phyloP scores from a whole-genome alignment of 768 basidiomycete genomes.

The Russula foetens region DNA sequence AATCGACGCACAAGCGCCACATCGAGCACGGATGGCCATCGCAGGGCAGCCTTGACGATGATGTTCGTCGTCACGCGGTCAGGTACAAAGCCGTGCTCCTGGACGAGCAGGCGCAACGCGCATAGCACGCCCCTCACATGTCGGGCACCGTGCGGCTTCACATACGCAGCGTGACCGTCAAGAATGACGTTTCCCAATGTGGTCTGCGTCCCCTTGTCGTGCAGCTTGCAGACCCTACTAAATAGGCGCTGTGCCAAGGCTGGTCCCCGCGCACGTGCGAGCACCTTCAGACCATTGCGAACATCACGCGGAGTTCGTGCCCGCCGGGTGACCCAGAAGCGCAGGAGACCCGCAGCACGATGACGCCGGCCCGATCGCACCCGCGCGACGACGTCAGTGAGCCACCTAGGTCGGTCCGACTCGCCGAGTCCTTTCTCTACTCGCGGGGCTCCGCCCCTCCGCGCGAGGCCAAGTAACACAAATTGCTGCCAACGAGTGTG shows the following conservation, averaged over 20 bases:
- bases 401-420: neutral
- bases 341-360: slow-evolving; percentile 19
- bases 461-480: slow-evolving; percentile 20
- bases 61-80: slow-evolving; percentile 70
- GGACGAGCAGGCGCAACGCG: slow-evolving; percentile 36
- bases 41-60: slow-evolving; percentile 50
- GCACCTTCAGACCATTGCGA: slow-evolving; percentile 2
- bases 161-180: slow-evolving; percentile 32
- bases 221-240: slow-evolving; percentile 23
- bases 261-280: slow-evolving; percentile 8
- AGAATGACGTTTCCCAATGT: slow-evolving; percentile 51
- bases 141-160: slow-evolving; percentile 33
- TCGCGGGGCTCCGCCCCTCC: neutral
- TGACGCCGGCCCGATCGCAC: slow-evolving; percentile 27
- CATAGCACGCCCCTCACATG: slow-evolving; percentile 36
- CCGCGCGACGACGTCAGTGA: neutral
- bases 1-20: slow-evolving; percentile 38
- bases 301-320: neutral
- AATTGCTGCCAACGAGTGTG: slow-evolving; percentile 28
- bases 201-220: slow-evolving; percentile 27
- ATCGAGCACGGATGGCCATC: slow-evolving; percentile 41
- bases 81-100: slow-evolving; percentile 42
- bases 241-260: slow-evolving; percentile 1
- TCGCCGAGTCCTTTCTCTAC: neutral
- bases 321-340: slow-evolving; percentile 2